These are phyloP conservation scores for Hanseniaspora nectarophila DNA, from an alignment of 805 yeast genomes.

Conservation along the genomic window DNA sequence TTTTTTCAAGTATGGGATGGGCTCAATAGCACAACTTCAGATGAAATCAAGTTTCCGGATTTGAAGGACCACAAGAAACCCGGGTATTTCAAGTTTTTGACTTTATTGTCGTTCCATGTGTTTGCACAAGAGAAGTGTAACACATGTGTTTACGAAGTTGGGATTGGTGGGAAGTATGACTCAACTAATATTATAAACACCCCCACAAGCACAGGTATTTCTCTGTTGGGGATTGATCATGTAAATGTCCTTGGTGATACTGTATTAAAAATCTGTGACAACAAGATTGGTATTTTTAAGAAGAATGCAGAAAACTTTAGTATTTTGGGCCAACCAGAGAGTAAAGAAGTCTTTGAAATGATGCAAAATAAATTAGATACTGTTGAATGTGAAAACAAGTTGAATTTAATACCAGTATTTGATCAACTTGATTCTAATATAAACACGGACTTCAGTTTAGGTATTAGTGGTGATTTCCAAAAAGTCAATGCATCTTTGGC, in stretches of 20 bases:
- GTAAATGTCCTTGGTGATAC: constrained; percentile 77
- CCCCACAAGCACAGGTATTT: constrained; percentile 77
- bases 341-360: constrained; percentile 40
- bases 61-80: constrained; percentile 70
- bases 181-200: constrained; percentile 77
- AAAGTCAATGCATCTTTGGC: constrained; percentile 79
- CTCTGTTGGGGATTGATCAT: constrained; percentile 86
- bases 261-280: constrained; percentile 85
- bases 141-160: constrained; percentile 92
- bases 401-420: constrained; percentile 42
- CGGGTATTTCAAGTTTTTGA: constrained; percentile 82
- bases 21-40: constrained; percentile 47
- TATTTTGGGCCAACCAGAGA: constrained; percentile 41
- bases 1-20: constrained; percentile 92
- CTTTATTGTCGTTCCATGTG: constrained; percentile 80
- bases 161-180: constrained; percentile 95
- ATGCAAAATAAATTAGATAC: constrained; percentile 60
- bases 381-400: constrained; percentile 32
- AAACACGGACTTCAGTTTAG: constrained; percentile 36
- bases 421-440: constrained; percentile 21
- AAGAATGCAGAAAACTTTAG: constrained; percentile 52
- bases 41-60: constrained; percentile 51
- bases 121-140: constrained; percentile 82
- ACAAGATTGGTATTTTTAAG: constrained; percentile 89
- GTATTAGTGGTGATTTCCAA: constrained; percentile 79